Percentiles rank a stretch among this genome's conserved stretches.
Conservation (phyloP, 257 asterid genomes). For the Solanum gandarillasii region DNA sequence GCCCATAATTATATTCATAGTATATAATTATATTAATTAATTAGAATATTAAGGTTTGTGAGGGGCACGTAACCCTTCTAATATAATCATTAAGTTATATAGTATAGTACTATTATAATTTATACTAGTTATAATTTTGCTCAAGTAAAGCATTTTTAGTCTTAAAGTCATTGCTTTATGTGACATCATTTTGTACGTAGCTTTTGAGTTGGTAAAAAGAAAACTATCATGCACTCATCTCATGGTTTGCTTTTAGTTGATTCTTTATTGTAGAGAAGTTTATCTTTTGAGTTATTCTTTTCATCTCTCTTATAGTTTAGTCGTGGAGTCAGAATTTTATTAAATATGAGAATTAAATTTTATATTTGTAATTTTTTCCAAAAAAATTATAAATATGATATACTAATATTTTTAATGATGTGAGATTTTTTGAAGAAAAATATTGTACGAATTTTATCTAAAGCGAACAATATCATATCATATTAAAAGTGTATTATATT, state of each 20-base stretch:
- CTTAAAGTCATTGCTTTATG: neutral
- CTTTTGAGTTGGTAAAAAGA: neutral
- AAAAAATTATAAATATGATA: neutral
- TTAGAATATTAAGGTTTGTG: neutral
- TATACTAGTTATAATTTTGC: neutral
- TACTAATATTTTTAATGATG: neutral
- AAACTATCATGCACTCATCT: neutral
- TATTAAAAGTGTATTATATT: neutral
- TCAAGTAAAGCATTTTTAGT: neutral
- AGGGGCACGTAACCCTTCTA: constrained; percentile 1
- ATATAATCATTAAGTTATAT: neutral
- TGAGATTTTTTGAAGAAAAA: neutral
- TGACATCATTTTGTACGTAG: neutral
- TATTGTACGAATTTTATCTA: neutral
- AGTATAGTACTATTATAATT: neutral
- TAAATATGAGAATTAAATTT: accelerated
- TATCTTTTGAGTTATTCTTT: neutral
- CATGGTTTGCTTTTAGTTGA: neutral
- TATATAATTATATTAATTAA: neutral
- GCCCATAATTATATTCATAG: neutral
- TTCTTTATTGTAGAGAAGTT: neutral
- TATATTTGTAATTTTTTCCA: neutral
- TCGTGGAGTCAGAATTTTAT: neutral
- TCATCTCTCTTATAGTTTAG: accelerated
- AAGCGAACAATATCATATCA: neutral